Percentiles rank a stretch among this genome's conserved stretches.
Evolutionary conservation across 306 rosid species (phyloP).

Genomic region (Cucurbita argyrosperma): DNA sequence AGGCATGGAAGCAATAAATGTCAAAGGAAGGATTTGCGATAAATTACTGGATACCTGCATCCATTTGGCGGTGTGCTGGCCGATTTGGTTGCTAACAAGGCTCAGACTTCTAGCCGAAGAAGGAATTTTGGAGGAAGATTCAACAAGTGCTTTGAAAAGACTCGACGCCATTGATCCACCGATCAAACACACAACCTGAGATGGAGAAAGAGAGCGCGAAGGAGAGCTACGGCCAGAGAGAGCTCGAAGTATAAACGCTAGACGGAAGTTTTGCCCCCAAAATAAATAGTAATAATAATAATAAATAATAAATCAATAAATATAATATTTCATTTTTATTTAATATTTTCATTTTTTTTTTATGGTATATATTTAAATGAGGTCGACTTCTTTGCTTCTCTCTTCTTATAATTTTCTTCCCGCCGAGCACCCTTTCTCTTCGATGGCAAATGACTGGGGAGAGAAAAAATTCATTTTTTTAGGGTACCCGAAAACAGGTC

Average conservation of each 20-base stretch:
- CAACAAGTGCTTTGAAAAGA: conserved; percentile 42
- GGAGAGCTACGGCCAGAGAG: background rate
- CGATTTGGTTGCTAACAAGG: conserved; percentile 36
- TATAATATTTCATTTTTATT: too few species aligned
- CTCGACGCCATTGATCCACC: conserved; percentile 50
- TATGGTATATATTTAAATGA: too few species aligned
- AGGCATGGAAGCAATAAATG: background rate
- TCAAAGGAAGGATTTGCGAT: background rate
- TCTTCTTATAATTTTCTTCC: too few species aligned
- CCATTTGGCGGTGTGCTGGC: conserved; percentile 74
- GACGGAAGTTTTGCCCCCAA: too few species aligned
- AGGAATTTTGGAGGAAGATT: conserved; percentile 29
- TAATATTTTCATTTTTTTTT: too few species aligned
- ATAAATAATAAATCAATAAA: too few species aligned
- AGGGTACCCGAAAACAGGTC: too few species aligned
- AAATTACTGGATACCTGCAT: conserved; percentile 45
- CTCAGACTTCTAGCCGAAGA: conserved; percentile 34
- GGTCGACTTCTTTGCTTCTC: too few species aligned
- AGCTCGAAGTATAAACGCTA: background rate
- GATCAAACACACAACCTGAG: background rate
- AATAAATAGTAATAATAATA: too few species aligned
- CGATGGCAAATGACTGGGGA: too few species aligned
- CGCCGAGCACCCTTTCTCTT: too few species aligned
- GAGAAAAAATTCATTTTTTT: too few species aligned
- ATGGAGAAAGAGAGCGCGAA: background rate